These are phyloP conservation scores for Taphrina communis DNA, from an alignment of 1,139 yeast species.

Conservation along the genomic window DNA sequence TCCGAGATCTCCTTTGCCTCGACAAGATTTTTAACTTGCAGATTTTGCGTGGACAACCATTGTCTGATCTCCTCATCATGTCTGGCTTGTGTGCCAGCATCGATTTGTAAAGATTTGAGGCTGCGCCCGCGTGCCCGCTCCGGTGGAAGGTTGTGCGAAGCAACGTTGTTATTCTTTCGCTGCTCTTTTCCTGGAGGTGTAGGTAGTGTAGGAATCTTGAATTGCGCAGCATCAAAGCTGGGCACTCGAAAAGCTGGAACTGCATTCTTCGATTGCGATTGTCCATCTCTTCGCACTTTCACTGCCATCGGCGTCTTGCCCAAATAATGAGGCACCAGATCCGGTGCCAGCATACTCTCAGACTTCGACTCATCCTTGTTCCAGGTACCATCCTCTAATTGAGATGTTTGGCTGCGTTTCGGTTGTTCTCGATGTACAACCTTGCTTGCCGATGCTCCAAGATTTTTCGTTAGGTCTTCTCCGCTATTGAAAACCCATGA, in stretches of 20 bases:
- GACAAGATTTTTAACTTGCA: neutral
- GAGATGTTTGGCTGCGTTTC: constrained; percentile 16
- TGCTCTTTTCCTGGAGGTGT: constrained; percentile 19
- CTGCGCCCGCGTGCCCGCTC: constrained; percentile 5
- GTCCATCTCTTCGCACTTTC: constrained; percentile 8
- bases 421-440: constrained; percentile 31
- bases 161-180: neutral
- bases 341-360: constrained; percentile 31
- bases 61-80: constrained; percentile 22
- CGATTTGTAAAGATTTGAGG: constrained; percentile 15
- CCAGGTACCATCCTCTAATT: constrained; percentile 33
- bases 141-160: neutral
- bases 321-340: constrained; percentile 39
- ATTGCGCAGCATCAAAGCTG: constrained; percentile 20
- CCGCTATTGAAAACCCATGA: constrained; percentile 31
- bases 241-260: constrained; percentile 18
- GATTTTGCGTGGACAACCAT: constrained; percentile 20
- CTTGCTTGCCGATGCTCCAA: constrained; percentile 22
- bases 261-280: neutral
- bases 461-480: constrained; percentile 34
- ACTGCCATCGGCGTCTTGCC: constrained; percentile 35
- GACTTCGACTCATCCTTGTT: neutral
- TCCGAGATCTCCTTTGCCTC: neutral
- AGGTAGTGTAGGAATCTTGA: constrained; percentile 30
- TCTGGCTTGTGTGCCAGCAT: constrained; percentile 22